Evolutionary conservation across 2,329 filamentous ascomycete genomes (phyloP), one percentile per base, ranked within the genome.

Genomic region (Aspergillus aculeatus): DNA sequence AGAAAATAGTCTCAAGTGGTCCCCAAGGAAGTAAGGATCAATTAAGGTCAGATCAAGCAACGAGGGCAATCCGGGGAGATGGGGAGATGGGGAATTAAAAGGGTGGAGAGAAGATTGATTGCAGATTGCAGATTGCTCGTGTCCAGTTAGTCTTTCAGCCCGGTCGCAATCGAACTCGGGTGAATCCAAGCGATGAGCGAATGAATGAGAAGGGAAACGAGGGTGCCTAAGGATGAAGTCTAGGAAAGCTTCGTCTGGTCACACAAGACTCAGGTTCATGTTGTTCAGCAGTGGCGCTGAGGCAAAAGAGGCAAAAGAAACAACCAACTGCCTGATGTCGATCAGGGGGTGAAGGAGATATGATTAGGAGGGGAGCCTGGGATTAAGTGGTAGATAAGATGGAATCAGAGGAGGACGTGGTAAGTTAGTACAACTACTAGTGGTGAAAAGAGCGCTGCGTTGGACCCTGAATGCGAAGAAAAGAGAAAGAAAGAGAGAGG

Each of bases 31-130:
- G 14, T 41, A 41, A 41, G 16, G 38, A 41, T 41, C 16, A n/a
- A 41, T 41, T 41, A 41, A 41, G 38, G 16, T 6, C 14, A 4
- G 38, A 16, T n/a, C 38, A n/a, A 41, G 38, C 38, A 41, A 54
- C 21, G n/a, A 47, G 59, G 21, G 31, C 54, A 54, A 61, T 62
- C 49, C 47, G 47, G 35, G 32, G 38, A 31, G 26, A 57, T 47
- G 41, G 26, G 53, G 53, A 50, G 26, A 57, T 47, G 41, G 26
- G 53, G 53, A 50, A 44, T 50, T 41, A 16, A 57, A 57, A 51
- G 47, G 47, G 23, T 31, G 49, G 47, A 57, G 47, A 21, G 41
- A 26, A 35, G 26, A 41, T 26, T 26, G 26, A 26, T 26, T 6
- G 26, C 7, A 26, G 26, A 26, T 26, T 26, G 26, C 2, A 26